Conservation (phyloP, 2,329 filamentous ascomycete genomes). For the Leptographium flavum region DNA sequence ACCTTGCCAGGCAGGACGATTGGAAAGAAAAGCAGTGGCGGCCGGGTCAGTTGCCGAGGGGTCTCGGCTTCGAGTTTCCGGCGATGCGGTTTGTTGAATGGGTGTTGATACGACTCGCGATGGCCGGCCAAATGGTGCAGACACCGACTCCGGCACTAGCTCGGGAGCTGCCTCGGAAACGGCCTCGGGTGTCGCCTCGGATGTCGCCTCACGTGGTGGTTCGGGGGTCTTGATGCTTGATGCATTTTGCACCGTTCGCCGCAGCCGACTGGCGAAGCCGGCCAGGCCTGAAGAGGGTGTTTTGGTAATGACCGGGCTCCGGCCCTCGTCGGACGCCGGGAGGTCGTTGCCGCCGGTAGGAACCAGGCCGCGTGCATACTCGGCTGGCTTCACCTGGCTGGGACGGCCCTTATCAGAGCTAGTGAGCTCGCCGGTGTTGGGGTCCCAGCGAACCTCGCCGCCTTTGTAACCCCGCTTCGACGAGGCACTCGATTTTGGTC, state of each 20-base stretch:
- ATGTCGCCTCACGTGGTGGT: not conserved
- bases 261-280: constrained; percentile 30
- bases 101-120: too few species aligned
- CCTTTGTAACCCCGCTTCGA: constrained; percentile 14
- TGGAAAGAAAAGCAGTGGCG: constrained; percentile 21
- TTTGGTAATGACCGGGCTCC: not conserved
- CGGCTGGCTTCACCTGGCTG: constrained; percentile 40
- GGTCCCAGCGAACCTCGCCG: constrained; percentile 44
- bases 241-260: constrained; percentile 22
- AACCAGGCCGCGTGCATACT: constrained; percentile 25
- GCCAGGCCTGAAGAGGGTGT: constrained; percentile 15
- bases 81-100: not conserved
- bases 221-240: not conserved
- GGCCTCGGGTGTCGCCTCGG: too few species aligned
- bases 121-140: too few species aligned
- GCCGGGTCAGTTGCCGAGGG: constrained; percentile 16
- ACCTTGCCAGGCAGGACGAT: constrained; percentile 54
- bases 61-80: not conserved
- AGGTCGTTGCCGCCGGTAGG: constrained; percentile 14
- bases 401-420: constrained; percentile 39
- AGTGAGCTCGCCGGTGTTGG: constrained; percentile 51
- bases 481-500: constrained; percentile 8
- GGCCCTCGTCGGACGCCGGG: not conserved
- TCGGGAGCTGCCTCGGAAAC: too few species aligned
- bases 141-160: too few species aligned